Evolutionary conservation across 2,329 filamentous ascomycete species (phyloP).

Genomic region (Grosmannia serpens): DNA sequence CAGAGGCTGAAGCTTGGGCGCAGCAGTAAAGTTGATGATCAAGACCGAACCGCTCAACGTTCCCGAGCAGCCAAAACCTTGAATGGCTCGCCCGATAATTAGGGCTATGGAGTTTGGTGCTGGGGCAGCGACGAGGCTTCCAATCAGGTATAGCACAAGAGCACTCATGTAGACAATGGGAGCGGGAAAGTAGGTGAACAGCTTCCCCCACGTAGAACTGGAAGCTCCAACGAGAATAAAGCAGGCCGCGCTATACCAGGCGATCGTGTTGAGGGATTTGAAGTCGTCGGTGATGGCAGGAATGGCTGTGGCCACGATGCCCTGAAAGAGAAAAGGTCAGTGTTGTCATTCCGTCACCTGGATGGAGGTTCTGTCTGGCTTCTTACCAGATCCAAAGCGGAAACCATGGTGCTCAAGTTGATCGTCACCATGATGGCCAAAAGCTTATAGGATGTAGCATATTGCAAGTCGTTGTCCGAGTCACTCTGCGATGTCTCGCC

Average conservation of each 20-base stretch:
- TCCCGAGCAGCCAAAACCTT: neutral
- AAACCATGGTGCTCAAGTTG: neutral
- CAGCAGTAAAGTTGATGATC: neutral
- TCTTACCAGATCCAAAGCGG: neutral
- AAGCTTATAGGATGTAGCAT: neutral
- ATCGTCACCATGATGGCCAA: neutral
- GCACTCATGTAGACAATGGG: neutral
- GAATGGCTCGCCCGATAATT: neutral
- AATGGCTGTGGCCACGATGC: constrained; percentile 1
- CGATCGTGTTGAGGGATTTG: neutral
- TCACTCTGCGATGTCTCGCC: neutral
- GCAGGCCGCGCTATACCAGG: neutral
- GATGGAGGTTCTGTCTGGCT: neutral
- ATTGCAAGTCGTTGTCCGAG: neutral
- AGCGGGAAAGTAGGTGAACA: neutral
- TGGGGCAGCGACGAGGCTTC: neutral
- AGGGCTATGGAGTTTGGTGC: neutral
- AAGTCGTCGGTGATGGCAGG: neutral
- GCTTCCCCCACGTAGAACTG: neutral
- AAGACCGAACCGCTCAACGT: neutral
- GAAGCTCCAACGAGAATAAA: constrained; percentile 1
- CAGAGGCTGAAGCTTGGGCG: neutral
- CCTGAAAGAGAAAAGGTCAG: neutral
- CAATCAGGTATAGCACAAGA: neutral
- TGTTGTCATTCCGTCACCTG: neutral